Evolutionary conservation across 805 yeast genomes (phyloP).

Genomic region (Brettanomyces anomalus): DNA sequence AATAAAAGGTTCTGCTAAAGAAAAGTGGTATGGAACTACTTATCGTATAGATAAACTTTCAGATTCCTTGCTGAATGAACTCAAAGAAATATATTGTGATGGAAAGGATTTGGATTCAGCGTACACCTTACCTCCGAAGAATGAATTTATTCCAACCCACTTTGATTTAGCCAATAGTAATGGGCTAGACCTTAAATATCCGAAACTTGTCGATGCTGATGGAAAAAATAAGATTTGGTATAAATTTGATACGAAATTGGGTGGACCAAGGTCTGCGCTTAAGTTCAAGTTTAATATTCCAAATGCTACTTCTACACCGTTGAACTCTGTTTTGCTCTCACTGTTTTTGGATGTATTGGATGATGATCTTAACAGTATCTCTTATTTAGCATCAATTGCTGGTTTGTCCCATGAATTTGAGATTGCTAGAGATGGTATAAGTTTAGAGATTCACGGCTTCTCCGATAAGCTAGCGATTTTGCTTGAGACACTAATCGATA

Average conservation of each 20-base stretch:
- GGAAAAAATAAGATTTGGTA: conserved; percentile 63
- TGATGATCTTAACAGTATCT: conserved; percentile 65
- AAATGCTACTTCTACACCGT: conserved; percentile 47
- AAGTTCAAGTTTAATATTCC: conserved; percentile 60
- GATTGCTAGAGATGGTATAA: conserved; percentile 61
- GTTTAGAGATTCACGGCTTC: conserved; percentile 65
- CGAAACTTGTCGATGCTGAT: conserved; percentile 48
- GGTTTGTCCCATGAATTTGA: conserved; percentile 55
- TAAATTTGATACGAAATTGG: conserved; percentile 81
- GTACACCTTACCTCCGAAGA: conserved; percentile 50
- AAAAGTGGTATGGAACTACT: conserved; percentile 89
- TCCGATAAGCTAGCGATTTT: conserved; percentile 69
- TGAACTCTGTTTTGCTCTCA: conserved; percentile 47
- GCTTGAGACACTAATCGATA: conserved; percentile 49
- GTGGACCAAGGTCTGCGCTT: conserved; percentile 79
- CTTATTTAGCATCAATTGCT: conserved; percentile 80
- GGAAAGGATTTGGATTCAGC: conserved; percentile 24
- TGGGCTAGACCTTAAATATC: conserved; percentile 33
- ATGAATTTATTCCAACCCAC: conserved; percentile 74
- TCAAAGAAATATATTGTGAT: neutral
- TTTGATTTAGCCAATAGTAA: conserved; percentile 48
- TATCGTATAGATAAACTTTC: conserved; percentile 44
- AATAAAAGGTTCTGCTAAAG: conserved; percentile 29
- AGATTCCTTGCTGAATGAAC: conserved; percentile 21
- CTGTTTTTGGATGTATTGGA: conserved; percentile 63